Percentiles rank a stretch among this genome's conserved stretches.
Evolutionary conservation across 176 grass and related monocot species (phyloP).

Genomic region (Dendrocalamus sinicus): DNA sequence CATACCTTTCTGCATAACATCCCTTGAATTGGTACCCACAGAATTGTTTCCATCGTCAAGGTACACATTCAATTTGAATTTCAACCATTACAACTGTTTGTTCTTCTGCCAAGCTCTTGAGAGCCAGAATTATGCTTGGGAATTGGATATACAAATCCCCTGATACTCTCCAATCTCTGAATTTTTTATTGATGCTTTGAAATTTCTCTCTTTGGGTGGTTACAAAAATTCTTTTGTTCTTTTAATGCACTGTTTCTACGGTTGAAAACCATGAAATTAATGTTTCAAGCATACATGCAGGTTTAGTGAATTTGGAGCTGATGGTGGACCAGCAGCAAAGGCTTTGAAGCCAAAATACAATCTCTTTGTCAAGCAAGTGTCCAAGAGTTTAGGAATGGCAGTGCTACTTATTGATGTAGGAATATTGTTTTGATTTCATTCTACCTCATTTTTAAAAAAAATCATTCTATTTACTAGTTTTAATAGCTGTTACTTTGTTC

Average conservation of each 20-base stretch:
- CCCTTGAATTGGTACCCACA: not conserved
- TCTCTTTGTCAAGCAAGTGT: constrained; percentile 56
- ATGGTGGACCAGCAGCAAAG: constrained; percentile 74
- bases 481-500: not conserved
- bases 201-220: not conserved
- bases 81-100: not conserved
- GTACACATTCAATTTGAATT: not conserved
- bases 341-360: constrained; percentile 70
- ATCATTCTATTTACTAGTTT: constrained; percentile 3
- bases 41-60: not conserved
- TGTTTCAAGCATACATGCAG: constrained; percentile 35
- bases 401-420: constrained; percentile 63
- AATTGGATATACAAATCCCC: not conserved
- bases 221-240: not conserved
- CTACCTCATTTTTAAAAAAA: not conserved
- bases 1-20: not conserved
- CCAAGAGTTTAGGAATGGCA: constrained; percentile 43
- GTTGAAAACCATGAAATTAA: not conserved
- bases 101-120: not conserved
- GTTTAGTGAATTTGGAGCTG: constrained; percentile 71
- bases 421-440: not conserved
- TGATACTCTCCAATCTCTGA: not conserved
- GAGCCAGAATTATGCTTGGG: not conserved
- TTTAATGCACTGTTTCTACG: not conserved
- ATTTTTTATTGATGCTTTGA: not conserved